Evolutionary conservation across 306 rosid species (phyloP).

Genomic region (Parietaria judaica): DNA sequence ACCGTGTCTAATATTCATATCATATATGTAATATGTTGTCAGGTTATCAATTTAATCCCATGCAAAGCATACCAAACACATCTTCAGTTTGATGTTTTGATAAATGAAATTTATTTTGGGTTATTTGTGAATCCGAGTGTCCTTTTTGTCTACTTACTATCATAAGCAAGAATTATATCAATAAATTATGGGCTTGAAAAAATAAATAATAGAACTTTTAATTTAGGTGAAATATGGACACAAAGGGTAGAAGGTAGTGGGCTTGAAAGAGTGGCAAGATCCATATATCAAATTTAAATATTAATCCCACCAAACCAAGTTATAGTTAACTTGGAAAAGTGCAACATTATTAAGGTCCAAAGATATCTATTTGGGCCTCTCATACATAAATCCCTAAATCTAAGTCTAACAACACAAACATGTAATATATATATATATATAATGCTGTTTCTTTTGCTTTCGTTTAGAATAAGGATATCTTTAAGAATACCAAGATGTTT

Average conservation of each 20-base stretch:
- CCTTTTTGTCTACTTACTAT: background rate
- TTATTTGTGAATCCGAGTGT: background rate
- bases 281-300: slow-evolving; percentile 3
- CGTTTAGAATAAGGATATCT: background rate
- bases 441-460: background rate
- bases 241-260: background rate
- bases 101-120: too few species aligned
- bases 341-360: slow-evolving; percentile 15
- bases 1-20: too few species aligned
- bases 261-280: background rate
- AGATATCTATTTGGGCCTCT: slow-evolving; percentile 12
- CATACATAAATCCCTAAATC: slow-evolving; percentile 26
- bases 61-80: background rate
- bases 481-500: background rate
- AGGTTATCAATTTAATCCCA: background rate
- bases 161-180: too few species aligned
- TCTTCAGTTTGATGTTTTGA: background rate
- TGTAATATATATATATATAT: too few species aligned
- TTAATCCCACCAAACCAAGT: slow-evolving; percentile 13
- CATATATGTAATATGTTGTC: too few species aligned
- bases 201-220: background rate
- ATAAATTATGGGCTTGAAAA: too few species aligned
- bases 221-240: slow-evolving; percentile 12
- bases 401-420: slow-evolving; percentile 1
- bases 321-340: slow-evolving; percentile 3